Percentiles rank a stretch among this genome's conserved stretches.
These are phyloP conservation scores for Claviceps fusiformis DNA, from an alignment of 2,329 filamentous ascomycete species.

Conservation along the genomic window DNA sequence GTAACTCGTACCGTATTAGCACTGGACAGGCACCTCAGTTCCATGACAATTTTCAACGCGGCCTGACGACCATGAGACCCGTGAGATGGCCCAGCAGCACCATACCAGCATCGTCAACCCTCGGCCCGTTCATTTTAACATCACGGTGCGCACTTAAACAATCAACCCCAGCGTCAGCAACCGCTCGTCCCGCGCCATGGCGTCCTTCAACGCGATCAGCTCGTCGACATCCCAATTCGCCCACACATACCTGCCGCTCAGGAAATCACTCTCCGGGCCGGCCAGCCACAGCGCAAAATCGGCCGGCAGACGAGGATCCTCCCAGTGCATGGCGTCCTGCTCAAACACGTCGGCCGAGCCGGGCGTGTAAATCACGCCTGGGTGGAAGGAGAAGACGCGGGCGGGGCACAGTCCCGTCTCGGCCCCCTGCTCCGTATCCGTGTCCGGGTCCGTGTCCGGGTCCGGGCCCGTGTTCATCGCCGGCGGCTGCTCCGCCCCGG, in stretches of 20 bases:
- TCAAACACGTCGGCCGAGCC: not conserved
- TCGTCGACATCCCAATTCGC: slow-evolving; percentile 1
- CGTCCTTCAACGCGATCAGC: not conserved
- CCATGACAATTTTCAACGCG: too few species aligned
- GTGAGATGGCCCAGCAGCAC: too few species aligned
- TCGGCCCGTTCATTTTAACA: too few species aligned
- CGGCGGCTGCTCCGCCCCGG: too few species aligned
- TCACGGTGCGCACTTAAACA: not conserved
- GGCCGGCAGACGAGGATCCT: not conserved
- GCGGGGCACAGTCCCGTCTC: not conserved
- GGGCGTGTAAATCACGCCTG: not conserved
- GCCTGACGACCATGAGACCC: too few species aligned
- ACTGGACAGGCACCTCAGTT: too few species aligned
- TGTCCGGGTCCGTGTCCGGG: too few species aligned
- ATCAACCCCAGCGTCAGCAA: not conserved
- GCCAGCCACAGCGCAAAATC: slow-evolving; percentile 1
- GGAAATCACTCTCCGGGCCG: not conserved
- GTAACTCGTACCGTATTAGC: too few species aligned
- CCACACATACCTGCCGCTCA: not conserved
- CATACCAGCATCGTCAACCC: too few species aligned
- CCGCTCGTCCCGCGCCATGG: not conserved
- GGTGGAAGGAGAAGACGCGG: not conserved
- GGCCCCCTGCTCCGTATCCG: too few species aligned
- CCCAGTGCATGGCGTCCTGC: not conserved
- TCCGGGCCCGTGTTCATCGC: not conserved